Evolutionary conservation across 1,284 basidiomycete species (phyloP).

Genomic region (Tilletiaria anomala): DNA sequence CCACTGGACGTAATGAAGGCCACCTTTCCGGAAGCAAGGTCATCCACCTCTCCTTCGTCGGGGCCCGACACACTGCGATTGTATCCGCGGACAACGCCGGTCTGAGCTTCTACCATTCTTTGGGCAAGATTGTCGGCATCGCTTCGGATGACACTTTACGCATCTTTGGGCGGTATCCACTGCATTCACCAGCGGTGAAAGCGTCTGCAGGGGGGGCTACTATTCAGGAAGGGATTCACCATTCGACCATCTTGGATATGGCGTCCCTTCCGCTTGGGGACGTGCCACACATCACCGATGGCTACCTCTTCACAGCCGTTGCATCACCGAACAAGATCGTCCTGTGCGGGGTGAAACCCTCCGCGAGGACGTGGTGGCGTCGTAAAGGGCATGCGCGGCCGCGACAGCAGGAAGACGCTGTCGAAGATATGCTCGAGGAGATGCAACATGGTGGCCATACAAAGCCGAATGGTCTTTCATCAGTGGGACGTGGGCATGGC

Average conservation of each 20-base stretch:
- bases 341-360: constrained; percentile 79
- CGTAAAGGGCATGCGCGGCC: constrained; percentile 3
- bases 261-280: constrained; percentile 70
- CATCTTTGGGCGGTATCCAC: constrained; percentile 69
- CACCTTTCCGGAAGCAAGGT: constrained; percentile 78
- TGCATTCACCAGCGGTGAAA: background rate
- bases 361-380: constrained; percentile 70
- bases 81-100: constrained; percentile 82
- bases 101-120: constrained; percentile 83
- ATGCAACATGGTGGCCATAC: too few species aligned
- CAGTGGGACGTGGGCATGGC: too few species aligned
- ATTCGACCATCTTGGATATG: constrained; percentile 56
- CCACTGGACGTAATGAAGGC: constrained; percentile 77
- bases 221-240: too few species aligned
- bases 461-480: too few species aligned
- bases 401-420: background rate
- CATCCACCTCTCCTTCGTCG: constrained; percentile 75
- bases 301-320: constrained; percentile 69
- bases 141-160: constrained; percentile 87
- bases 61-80: constrained; percentile 79
- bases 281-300: constrained; percentile 59
- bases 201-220: background rate
- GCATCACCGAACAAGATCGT: constrained; percentile 81
- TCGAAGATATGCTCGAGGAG: too few species aligned
- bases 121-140: constrained; percentile 88